A percentile compares a stretch with the other conserved stretches of the same genome.
These are phyloP conservation scores for Candida coleopterorum DNA, from an alignment of 805 yeast genomes.

Conservation along the genomic window DNA sequence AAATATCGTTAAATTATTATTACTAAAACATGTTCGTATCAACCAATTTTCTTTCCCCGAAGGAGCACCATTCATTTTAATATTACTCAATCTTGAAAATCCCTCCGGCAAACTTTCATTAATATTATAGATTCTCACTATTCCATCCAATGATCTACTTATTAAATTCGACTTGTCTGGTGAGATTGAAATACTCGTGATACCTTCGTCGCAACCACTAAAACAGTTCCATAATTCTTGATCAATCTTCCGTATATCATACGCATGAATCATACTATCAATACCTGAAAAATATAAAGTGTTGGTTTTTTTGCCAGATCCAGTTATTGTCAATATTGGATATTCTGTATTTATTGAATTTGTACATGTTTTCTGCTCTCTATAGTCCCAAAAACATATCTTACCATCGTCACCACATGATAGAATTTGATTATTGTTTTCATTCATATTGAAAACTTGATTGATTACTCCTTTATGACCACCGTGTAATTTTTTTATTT, in stretches of 20 bases:
- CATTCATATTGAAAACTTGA: conserved; percentile 35
- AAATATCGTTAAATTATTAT: conserved; percentile 32
- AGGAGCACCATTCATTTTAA: conserved; percentile 54
- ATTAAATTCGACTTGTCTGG: conserved; percentile 43
- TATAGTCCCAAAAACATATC: conserved; percentile 58
- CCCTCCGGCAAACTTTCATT: conserved; percentile 37
- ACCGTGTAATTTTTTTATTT: conserved; percentile 46
- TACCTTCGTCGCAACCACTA: conserved; percentile 36
- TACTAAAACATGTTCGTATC: conserved; percentile 47
- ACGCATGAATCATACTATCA: conserved; percentile 58
- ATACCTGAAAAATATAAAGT: conserved; percentile 59
- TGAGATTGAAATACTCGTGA: conserved; percentile 52
- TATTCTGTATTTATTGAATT: conserved; percentile 40
- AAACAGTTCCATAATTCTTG: conserved; percentile 43
- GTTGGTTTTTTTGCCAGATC: conserved; percentile 27
- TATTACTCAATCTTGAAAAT: conserved; percentile 38
- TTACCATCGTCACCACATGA: conserved; percentile 68
- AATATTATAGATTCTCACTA: conserved; percentile 54
- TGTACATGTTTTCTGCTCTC: conserved; percentile 42
- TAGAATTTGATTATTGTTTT: conserved; percentile 15
- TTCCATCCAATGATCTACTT: conserved; percentile 54
- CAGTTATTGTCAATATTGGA: conserved; percentile 51
- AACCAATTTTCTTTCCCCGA: conserved; percentile 48
- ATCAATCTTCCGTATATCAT: conserved; percentile 47
- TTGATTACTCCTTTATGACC: conserved; percentile 53